Evolutionary conservation across 495 filamentous ascomycete species (phyloP).

Genomic region (Podospora anserina): DNA sequence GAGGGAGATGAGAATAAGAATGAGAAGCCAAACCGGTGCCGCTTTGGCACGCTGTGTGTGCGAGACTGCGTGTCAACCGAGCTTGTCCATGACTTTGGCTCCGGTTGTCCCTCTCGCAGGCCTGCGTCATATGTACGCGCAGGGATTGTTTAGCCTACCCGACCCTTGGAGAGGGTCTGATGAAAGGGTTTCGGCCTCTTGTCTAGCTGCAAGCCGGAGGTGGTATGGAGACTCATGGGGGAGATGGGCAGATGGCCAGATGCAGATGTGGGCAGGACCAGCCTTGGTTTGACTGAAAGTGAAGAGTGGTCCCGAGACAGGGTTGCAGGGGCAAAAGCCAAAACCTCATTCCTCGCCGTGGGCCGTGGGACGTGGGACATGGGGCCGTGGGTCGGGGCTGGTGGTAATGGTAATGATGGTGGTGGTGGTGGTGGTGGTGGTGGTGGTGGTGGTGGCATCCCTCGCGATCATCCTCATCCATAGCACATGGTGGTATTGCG

Average conservation of each 20-base stretch:
- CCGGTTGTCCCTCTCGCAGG: slow-evolving; percentile 20
- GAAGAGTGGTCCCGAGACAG: slow-evolving; percentile 13
- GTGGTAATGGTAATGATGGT: neutral
- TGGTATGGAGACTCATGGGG: slow-evolving; percentile 18
- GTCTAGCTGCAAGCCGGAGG: slow-evolving; percentile 29
- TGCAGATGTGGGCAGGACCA: slow-evolving; percentile 5
- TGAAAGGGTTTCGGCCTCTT: slow-evolving; percentile 33
- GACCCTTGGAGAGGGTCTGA: slow-evolving; percentile 29
- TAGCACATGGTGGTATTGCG: neutral
- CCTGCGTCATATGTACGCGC: slow-evolving; percentile 36
- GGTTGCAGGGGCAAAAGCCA: slow-evolving; percentile 25
- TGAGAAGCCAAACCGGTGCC: slow-evolving; percentile 25
- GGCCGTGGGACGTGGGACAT: slow-evolving; percentile 14
- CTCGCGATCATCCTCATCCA: too few species aligned
- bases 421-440: neutral
- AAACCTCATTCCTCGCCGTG: slow-evolving; percentile 23
- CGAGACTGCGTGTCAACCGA: slow-evolving; percentile 34
- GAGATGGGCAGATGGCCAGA: slow-evolving; percentile 9
- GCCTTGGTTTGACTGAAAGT: slow-evolving; percentile 16
- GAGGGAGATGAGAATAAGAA: slow-evolving; percentile 27
- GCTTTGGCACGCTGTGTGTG: slow-evolving; percentile 34
- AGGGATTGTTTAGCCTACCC: slow-evolving; percentile 35
- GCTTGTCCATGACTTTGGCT: slow-evolving; percentile 34
- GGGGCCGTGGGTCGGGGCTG: slow-evolving; percentile 20
- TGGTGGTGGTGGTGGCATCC: slow-evolving; percentile 4